phyloP scores from a whole-genome alignment of 768 basidiomycete genomes.

The Termitomyces sp. region DNA sequence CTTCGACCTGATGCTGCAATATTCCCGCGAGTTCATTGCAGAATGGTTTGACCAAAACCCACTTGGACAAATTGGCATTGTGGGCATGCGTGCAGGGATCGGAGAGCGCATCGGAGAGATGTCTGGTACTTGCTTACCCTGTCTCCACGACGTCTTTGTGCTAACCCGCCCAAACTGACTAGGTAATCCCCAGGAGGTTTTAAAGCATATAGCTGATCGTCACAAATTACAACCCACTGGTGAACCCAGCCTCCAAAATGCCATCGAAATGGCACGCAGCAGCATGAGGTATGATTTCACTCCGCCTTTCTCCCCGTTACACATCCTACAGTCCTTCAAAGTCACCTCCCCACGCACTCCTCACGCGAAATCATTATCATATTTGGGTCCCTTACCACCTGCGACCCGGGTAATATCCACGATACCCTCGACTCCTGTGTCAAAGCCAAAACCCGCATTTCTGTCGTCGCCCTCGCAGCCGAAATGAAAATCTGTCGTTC shows the following conservation, averaged over 20 bases:
- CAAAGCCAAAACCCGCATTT: constrained; percentile 82
- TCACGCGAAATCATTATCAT: constrained; percentile 93
- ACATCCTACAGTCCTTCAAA: constrained; percentile 23
- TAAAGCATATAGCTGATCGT: constrained; percentile 78
- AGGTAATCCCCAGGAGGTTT: constrained; percentile 98
- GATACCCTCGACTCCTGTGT: constrained; percentile 86
- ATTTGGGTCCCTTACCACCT: constrained; percentile 93
- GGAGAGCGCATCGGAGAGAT: constrained; percentile 90
- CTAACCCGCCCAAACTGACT: constrained; percentile 4
- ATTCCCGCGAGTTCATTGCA: constrained; percentile 83
- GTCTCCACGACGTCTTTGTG: background rate
- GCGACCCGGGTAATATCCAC: constrained; percentile 95
- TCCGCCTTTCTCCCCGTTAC: background rate
- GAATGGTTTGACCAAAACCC: constrained; percentile 99
- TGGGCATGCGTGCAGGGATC: constrained; percentile 87
- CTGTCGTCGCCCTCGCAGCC: constrained; percentile 89
- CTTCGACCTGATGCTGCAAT: constrained; percentile 86
- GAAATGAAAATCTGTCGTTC: constrained; percentile 98
- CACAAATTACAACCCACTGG: constrained; percentile 86
- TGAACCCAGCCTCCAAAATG: constrained; percentile 94
- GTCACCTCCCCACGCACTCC: constrained; percentile 95
- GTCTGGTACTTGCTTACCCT: constrained; percentile 57
- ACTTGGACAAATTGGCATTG: constrained; percentile 91
- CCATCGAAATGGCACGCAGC: constrained; percentile 92
- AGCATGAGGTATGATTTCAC: constrained; percentile 72